Base-by-base conservation (phyloP, 805 yeast genomes). In the Grigorovia jiainica region DNA sequence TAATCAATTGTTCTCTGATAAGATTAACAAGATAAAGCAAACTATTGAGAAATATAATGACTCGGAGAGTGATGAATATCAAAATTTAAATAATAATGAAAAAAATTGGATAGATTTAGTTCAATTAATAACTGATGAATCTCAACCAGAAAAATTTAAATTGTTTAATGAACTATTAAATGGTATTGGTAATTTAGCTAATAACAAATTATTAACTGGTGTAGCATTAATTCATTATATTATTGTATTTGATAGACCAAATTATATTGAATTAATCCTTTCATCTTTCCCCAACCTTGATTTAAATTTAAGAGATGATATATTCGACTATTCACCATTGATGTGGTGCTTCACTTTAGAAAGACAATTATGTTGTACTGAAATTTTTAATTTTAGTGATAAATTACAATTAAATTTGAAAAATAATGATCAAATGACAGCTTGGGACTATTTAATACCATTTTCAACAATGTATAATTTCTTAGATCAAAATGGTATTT, bases 341-440 rank as follows among this genome's bases (percentile, higher is more conserved):
- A 85, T 84, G 92, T 86, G 95, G 95, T 89, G 94, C 0, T 76
- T 85, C 3, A 73, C 78, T 50, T 68, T 79, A 49, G 73, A 77
- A 41, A 75, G 76, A 41, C 59, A 72, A 44, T 68, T 71, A 10
- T 68, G 81, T 36, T 78, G 76, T 13, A 72, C 75, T 37, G 61
- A 71, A 42, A 63, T 86, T 44, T 60, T 87, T 41, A 74, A 75
- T 34, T 68, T 70, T 43, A 82, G 80, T 30, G 90, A 89, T 0
- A 82, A 79, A 45, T 58, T 69, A 7, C 50, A 62, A 13, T 61
- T 72, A 37, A 67, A 70, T 40, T 71, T 72, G 8, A 47, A 63
- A 7, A 61, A 66, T 8, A 44, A 39, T 9, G 52, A 49, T 5
- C 58, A 55, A 2, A 37, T 46, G 16, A 45, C 51, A 11, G 89